phyloP scores from a whole-genome alignment of 2,329 filamentous ascomycete species.

The Ascochyta rabiei region DNA sequence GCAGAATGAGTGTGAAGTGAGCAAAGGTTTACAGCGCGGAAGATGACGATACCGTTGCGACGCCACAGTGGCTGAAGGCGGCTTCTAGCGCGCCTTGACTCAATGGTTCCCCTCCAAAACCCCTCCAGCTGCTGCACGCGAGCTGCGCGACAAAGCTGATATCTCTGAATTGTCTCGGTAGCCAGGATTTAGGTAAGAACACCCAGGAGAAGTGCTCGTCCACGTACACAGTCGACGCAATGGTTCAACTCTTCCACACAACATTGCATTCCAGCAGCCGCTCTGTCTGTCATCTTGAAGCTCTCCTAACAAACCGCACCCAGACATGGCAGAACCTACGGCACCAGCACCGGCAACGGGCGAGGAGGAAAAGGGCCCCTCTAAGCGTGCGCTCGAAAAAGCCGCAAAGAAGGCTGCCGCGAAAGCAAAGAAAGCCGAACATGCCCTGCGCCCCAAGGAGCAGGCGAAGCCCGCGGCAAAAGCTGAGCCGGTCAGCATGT shows the following conservation, averaged over 20 bases:
- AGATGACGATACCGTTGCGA: not conserved
- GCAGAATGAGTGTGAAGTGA: not conserved
- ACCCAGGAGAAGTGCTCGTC: not conserved
- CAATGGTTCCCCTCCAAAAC: slow-evolving; percentile 30
- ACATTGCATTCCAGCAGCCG: not conserved
- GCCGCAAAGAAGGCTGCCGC: slow-evolving; percentile 57
- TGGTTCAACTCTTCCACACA: not conserved
- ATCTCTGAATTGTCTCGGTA: not conserved
- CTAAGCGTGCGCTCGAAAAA: slow-evolving; percentile 57
- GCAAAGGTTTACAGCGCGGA: not conserved
- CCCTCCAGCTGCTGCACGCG: slow-evolving; percentile 23
- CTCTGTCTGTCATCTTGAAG: not conserved
- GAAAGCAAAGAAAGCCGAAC: slow-evolving; percentile 51
- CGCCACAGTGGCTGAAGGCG: slow-evolving; percentile 20
- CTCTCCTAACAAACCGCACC: slow-evolving; percentile 13
- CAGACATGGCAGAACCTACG: slow-evolving; percentile 33
- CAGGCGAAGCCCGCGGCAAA: slow-evolving; percentile 40
- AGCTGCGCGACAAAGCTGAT: slow-evolving; percentile 11
- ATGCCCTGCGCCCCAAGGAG: slow-evolving; percentile 50
- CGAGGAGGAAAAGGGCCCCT: slow-evolving; percentile 47
- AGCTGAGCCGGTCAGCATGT: slow-evolving; percentile 47
- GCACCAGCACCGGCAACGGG: slow-evolving; percentile 21
- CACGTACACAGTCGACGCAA: not conserved
- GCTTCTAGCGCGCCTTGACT: slow-evolving; percentile 27
- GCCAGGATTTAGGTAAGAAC: not conserved